These are phyloP conservation scores for Anthoceros angustus DNA, from an alignment of 225 moss, liverwort and hornwort species.

Conservation along the genomic window DNA sequence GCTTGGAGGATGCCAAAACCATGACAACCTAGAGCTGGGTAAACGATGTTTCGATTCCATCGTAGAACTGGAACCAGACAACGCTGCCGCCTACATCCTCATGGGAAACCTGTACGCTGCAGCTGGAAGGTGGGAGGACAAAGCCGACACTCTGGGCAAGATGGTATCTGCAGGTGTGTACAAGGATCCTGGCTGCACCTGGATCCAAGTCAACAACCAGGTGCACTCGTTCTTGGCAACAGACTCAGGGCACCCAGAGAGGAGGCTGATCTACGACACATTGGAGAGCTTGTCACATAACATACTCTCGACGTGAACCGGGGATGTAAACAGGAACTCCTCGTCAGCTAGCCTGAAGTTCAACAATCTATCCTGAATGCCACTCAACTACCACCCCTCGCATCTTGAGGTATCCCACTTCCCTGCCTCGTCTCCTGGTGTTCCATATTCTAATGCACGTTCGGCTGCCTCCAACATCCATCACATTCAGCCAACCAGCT, in stretches of 20 bases:
- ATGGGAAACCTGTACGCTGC: slow-evolving; percentile 3
- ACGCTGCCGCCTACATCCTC: not conserved
- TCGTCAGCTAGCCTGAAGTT: no score
- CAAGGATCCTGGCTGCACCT: not conserved
- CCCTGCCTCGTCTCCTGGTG: no score
- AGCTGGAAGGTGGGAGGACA: not conserved
- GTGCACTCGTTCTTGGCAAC: not conserved
- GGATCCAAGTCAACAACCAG: not conserved
- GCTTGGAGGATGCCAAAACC: not conserved
- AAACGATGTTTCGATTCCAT: not conserved
- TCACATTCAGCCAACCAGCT: no score
- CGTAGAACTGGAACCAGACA: not conserved
- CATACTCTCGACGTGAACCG: not conserved
- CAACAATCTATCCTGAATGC: no score
- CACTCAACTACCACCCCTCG: not conserved
- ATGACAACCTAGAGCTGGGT: slow-evolving; percentile 5
- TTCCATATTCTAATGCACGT: no score
- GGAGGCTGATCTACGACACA: not conserved
- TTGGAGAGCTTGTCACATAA: not conserved
- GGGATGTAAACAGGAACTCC: not conserved
- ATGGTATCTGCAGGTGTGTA: not conserved
- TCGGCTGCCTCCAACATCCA: no score
- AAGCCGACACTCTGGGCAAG: not conserved
- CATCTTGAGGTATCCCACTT: not conserved
- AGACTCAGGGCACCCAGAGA: not conserved